Conservation (phyloP, 2,329 filamentous ascomycete species). For the Aureobasidium vineae region DNA sequence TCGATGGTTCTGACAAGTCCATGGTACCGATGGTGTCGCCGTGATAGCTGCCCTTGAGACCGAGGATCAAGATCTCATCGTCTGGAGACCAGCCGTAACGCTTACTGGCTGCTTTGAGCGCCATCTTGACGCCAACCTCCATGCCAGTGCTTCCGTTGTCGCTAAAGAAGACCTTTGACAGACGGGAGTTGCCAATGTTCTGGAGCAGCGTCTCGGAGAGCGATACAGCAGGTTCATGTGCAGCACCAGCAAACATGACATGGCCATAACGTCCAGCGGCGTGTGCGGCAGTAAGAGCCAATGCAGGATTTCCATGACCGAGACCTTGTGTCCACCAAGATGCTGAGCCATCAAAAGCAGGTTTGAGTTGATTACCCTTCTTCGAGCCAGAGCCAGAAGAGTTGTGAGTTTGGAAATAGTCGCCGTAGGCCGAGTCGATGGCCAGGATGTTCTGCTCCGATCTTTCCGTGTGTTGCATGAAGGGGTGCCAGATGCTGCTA, state of each 20-base stretch:
- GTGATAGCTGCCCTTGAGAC: conserved; percentile 78
- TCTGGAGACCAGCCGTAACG: conserved; percentile 65
- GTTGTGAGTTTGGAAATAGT: conserved; percentile 66
- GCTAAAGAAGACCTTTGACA: conserved; percentile 73
- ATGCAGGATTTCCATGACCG: conserved; percentile 70
- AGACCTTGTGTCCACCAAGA: conserved; percentile 93
- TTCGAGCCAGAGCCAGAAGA: conserved; percentile 24
- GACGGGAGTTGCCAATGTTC: conserved; percentile 60
- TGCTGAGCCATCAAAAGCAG: conserved; percentile 78
- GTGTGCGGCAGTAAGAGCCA: conserved; percentile 73
- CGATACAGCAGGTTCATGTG: conserved; percentile 73
- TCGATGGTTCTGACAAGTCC: conserved; percentile 76
- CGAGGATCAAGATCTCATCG: conserved; percentile 64
- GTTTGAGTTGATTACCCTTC: conserved; percentile 50
- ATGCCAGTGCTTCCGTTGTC: conserved; percentile 82
- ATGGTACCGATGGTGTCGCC: conserved; percentile 87
- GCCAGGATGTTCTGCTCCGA: conserved; percentile 62
- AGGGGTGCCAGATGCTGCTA: conserved; percentile 76
- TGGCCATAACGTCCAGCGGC: conserved; percentile 82
- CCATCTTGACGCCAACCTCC: conserved; percentile 86
- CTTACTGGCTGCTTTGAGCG: conserved; percentile 63
- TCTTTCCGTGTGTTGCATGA: conserved; percentile 73
- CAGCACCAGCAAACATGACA: conserved; percentile 79
- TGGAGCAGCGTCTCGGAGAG: conserved; percentile 65
- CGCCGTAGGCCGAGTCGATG: conserved; percentile 77